phyloP scores from a whole-genome alignment of 2,329 filamentous ascomycete species.

The Tolypocladium tundrense region DNA sequence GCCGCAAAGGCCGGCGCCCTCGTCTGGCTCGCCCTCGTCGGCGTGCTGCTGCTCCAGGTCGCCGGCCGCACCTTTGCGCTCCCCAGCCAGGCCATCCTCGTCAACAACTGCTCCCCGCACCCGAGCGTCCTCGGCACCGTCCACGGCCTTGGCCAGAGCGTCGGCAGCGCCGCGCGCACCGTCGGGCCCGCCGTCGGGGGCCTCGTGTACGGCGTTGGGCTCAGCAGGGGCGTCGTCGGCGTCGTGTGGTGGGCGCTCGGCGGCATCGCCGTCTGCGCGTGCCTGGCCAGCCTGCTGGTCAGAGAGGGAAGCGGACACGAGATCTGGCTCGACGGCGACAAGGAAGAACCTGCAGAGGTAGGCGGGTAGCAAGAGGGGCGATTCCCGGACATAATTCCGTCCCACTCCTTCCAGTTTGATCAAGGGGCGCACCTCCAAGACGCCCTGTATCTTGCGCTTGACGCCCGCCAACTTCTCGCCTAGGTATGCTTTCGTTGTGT shows the following conservation, averaged over 20 bases:
- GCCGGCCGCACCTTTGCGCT: slow-evolving; percentile 54
- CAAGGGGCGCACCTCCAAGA: background rate
- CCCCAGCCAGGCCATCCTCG: slow-evolving; percentile 33
- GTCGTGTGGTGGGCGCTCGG: slow-evolving; percentile 48
- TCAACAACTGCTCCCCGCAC: slow-evolving; percentile 38
- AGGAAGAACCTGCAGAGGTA: slow-evolving; percentile 13
- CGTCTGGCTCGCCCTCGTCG: slow-evolving; percentile 55
- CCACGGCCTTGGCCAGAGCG: slow-evolving; percentile 46
- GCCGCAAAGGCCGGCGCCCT: slow-evolving; percentile 39
- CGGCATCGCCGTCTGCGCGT: slow-evolving; percentile 35
- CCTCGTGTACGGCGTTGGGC: slow-evolving; percentile 47
- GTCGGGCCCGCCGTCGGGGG: slow-evolving; percentile 52
- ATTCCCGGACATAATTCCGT: background rate
- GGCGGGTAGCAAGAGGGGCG: background rate
- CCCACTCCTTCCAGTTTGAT: background rate
- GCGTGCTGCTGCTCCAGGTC: slow-evolving; percentile 55
- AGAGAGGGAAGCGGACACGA: slow-evolving; percentile 55
- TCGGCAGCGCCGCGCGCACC: slow-evolving; percentile 47
- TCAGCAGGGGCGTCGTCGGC: slow-evolving; percentile 47
- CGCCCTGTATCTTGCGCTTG: no score
- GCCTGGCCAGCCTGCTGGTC: slow-evolving; percentile 43
- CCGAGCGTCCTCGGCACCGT: slow-evolving; percentile 35
- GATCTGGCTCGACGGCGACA: slow-evolving; percentile 53
- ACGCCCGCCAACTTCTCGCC: no score
- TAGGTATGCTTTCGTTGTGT: no score